Percentiles rank a stretch among this genome's conserved stretches.
Evolutionary conservation across 2,329 filamentous ascomycete species (phyloP).

Genomic region (Stagonosporopsis chrysanthemi): DNA sequence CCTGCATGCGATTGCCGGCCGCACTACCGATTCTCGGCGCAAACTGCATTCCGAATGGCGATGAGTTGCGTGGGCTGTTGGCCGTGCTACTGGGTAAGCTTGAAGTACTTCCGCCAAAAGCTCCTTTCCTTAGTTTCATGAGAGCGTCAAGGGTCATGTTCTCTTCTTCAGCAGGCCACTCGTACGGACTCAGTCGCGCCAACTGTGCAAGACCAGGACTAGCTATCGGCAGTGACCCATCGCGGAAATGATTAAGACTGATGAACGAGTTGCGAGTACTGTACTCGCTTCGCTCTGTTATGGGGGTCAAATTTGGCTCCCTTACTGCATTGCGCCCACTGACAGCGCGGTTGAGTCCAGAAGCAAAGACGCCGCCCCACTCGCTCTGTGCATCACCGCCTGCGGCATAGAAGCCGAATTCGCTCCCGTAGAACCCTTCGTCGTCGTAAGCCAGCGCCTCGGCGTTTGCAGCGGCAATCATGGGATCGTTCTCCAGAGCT

Average conservation of each 20-base stretch:
- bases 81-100: conserved; percentile 65
- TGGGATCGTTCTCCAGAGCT: conserved; percentile 73
- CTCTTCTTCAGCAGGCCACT: conserved; percentile 62
- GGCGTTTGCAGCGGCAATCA: conserved; percentile 94
- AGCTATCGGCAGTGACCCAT: conserved; percentile 62
- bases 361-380: conserved; percentile 88
- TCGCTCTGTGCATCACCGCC: conserved; percentile 66
- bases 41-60: conserved; percentile 49
- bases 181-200: conserved; percentile 64
- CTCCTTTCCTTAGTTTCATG: conserved; percentile 73
- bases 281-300: conserved; percentile 95
- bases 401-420: conserved; percentile 93
- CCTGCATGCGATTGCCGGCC: conserved; percentile 38
- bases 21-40: conserved; percentile 39
- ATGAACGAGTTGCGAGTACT: conserved; percentile 93
- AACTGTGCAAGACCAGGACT: conserved; percentile 77
- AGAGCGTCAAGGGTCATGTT: conserved; percentile 78
- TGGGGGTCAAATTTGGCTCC: conserved; percentile 93
- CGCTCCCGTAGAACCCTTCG: conserved; percentile 93
- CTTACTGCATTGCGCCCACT: conserved; percentile 71
- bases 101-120: conserved; percentile 82
- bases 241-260: conserved; percentile 65
- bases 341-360: conserved; percentile 69
- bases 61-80: conserved; percentile 48
- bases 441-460: conserved; percentile 90